Base-by-base conservation (phyloP, 2,329 filamentous ascomycete genomes). In the Penicillium rolfsii region DNA sequence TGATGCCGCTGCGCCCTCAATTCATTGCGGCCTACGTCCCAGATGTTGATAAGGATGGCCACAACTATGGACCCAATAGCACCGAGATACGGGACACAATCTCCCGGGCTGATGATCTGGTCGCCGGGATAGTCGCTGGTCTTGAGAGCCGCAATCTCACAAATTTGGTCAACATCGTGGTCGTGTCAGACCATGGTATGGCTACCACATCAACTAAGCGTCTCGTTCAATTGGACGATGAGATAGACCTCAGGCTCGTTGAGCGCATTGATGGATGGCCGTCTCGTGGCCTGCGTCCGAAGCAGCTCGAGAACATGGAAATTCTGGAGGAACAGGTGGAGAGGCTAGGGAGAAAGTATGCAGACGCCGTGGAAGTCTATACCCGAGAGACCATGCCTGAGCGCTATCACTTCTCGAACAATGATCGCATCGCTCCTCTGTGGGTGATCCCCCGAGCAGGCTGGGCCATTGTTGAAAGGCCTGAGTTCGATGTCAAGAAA, bases 161-260 rank as follows among this genome's bases (percentile, higher is more conserved):
- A 0, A 74, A 89, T 22, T 90, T 99, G 62, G 91, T 98, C 72
- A 99, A 99, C 67, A 85, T 99, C 7, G 88, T 99, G 36, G 84
- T 99, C n/a, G 94, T 99, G 2, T 97, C 93, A 0, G 95, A 99
- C 74, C 95, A 99, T 74, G 95, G 95, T 54, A 99, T 99, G 95
- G 95, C 95, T 1, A 96, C 93, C 0, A 98, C 95, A 0, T 91
- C 93, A 61, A 86, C 85, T 0, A 83, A 87, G 19, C 86, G 95
- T 11, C 81, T 98, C 49, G 84, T 98, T 28, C 95, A 98, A 76
- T 82, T 98, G 2, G 95, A 99, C 65, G 92, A 97, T 71, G 79
- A 98, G 4, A 83, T 98, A 50, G 91, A 97, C 73, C 83, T 90
- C 5, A 80, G 79, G 52, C 84, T 92, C 68, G 88, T 98, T 48